Evolutionary conservation across 1,139 yeast genomes (phyloP).

Genomic region (Debaryomyces udenii): DNA sequence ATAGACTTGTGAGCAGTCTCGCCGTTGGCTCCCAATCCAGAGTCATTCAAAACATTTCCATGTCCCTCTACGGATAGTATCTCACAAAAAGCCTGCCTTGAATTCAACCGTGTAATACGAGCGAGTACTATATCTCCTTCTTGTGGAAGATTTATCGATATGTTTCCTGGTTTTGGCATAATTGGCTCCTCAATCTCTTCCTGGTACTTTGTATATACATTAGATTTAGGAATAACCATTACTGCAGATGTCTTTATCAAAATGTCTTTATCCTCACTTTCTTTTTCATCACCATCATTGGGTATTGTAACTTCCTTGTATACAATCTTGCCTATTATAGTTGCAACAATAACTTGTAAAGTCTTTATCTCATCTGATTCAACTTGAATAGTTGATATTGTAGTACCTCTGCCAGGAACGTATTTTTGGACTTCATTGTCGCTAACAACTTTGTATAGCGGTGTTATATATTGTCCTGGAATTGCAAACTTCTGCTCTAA

Average conservation of each 20-base stretch:
- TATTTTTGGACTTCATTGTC: constrained; percentile 25
- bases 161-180: constrained; percentile 6
- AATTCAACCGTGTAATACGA: constrained; percentile 65
- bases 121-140: constrained; percentile 86
- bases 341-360: constrained; percentile 62
- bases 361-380: constrained; percentile 22
- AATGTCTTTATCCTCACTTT: constrained; percentile 13
- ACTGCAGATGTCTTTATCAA: constrained; percentile 28
- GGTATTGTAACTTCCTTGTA: constrained; percentile 24
- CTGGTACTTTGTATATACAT: constrained; percentile 37
- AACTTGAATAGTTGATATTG: constrained; percentile 33
- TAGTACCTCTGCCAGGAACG: constrained; percentile 44
- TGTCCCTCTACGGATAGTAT: constrained; percentile 76
- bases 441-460: constrained; percentile 34
- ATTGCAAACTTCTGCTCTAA: constrained; percentile 42
- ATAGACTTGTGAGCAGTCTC: constrained; percentile 41
- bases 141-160: constrained; percentile 66
- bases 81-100: constrained; percentile 79
- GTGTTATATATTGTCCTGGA: constrained; percentile 72
- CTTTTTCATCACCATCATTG: constrained; percentile 17
- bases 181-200: constrained; percentile 19
- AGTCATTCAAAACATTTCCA: constrained; percentile 61
- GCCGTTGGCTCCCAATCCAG: constrained; percentile 71
- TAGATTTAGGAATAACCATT: constrained; percentile 33
- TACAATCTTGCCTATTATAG: constrained; percentile 63